These are phyloP conservation scores for Nematodospora valgi DNA, from an alignment of 805 yeast genomes.

Conservation along the genomic window DNA sequence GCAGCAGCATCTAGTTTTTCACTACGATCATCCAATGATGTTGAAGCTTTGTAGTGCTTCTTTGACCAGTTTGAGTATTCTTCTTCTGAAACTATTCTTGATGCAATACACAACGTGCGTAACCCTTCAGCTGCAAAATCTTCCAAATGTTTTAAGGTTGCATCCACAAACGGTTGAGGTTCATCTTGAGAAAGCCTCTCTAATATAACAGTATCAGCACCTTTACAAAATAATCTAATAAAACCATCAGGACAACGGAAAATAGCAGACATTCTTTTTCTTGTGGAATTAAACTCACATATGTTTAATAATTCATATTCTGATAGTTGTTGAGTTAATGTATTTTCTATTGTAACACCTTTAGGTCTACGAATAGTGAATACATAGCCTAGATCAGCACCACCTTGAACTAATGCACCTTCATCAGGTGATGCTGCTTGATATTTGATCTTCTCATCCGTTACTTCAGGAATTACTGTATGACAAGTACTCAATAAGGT, in stretches of 20 bases:
- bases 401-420: slow-evolving; percentile 97
- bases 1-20: slow-evolving; percentile 84
- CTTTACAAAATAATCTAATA: slow-evolving; percentile 86
- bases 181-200: slow-evolving; percentile 68
- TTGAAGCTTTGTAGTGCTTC: slow-evolving; percentile 73
- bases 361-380: slow-evolving; percentile 85
- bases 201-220: slow-evolving; percentile 95
- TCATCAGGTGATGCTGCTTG: slow-evolving; percentile 99
- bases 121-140: slow-evolving; percentile 96
- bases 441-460: slow-evolving; percentile 69
- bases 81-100: slow-evolving; percentile 70
- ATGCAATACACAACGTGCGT: slow-evolving; percentile 90
- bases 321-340: slow-evolving; percentile 44
- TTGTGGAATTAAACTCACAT: slow-evolving; percentile 95
- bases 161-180: slow-evolving; percentile 71
- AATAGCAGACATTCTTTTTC: slow-evolving; percentile 96
- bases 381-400: slow-evolving; percentile 80
- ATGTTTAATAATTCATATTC: slow-evolving; percentile 78
- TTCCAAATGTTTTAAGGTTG: slow-evolving; percentile 84
- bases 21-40: slow-evolving; percentile 71
- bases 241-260: slow-evolving; percentile 93
- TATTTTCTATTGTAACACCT: slow-evolving; percentile 61
- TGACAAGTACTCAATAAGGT: slow-evolving; percentile 89
- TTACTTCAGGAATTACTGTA: slow-evolving; percentile 91
- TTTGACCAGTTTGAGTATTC: slow-evolving; percentile 74